A percentile compares a stretch with the other conserved stretches of the same genome.
Evolutionary conservation across 2,329 filamentous ascomycete genomes (phyloP).

Genomic region (Aspergillus terreus): DNA sequence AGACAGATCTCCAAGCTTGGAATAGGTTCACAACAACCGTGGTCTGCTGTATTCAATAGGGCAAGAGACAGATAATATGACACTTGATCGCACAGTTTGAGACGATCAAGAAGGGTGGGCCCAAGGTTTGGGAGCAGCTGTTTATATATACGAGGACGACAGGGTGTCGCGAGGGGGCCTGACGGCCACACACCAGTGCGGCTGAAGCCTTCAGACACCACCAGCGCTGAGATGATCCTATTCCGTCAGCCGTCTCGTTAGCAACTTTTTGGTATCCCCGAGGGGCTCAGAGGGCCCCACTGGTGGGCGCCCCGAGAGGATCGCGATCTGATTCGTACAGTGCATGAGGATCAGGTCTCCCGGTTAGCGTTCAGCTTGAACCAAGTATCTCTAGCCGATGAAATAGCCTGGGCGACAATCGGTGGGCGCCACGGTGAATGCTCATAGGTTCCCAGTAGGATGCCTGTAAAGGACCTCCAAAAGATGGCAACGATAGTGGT

Average conservation of each 20-base stretch:
- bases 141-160: background rate
- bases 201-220: background rate
- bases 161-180: background rate
- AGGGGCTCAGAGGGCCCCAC: background rate
- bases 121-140: background rate
- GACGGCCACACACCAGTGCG: background rate
- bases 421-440: background rate
- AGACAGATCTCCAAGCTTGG: background rate
- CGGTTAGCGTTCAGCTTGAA: slow-evolving; percentile 1
- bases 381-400: background rate
- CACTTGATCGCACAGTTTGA: background rate
- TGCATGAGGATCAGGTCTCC: background rate
- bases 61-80: too few relatives aligned
- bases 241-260: background rate
- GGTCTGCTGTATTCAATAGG: background rate
- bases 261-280: background rate
- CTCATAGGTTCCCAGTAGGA: background rate
- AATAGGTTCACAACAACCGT: background rate
- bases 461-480: background rate
- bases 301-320: background rate
- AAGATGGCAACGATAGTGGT: background rate
- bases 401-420: background rate
- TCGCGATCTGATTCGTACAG: background rate
- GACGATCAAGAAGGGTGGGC: background rate
- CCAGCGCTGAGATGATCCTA: background rate